Conservation (phyloP, 176 grass and related monocot genomes). For the Saccharum officinarum region DNA sequence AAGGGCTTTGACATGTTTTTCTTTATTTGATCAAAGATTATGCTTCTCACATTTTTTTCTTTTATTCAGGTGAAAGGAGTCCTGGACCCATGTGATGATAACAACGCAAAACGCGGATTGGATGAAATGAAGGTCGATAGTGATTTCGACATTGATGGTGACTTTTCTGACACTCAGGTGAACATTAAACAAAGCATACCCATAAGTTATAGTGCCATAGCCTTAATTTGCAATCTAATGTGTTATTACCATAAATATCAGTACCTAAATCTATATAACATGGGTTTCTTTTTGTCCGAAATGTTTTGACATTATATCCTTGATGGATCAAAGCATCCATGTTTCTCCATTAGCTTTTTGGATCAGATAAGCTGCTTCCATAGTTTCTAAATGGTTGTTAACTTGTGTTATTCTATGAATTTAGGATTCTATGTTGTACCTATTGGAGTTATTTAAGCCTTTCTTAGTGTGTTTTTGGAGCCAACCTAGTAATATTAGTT, state of each 20-base stretch:
- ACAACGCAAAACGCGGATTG: slow-evolving; percentile 50
- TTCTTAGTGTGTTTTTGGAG: no score
- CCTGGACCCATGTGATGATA: slow-evolving; percentile 83
- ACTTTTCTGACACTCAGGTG: slow-evolving; percentile 86
- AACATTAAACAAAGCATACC: neutral
- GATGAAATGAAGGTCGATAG: slow-evolving; percentile 67
- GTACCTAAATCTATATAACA: neutral
- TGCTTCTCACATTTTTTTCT: slow-evolving; percentile 26
- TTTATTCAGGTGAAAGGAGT: slow-evolving; percentile 86
- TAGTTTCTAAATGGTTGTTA: no score
- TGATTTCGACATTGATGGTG: slow-evolving; percentile 54
- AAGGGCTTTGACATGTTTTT: neutral
- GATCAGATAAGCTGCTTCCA: no score
- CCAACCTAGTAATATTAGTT: no score
- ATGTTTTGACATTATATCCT: slow-evolving; percentile 11
- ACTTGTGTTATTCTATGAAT: no score
- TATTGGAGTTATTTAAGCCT: no score
- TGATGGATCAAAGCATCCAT: no score
- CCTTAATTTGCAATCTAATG: slow-evolving; percentile 15
- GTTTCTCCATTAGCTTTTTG: no score
- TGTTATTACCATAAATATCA: neutral
- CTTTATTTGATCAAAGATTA: slow-evolving; percentile 10
- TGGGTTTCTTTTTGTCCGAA: neutral
- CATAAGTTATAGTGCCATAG: neutral
- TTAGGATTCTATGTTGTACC: no score